Conservation (phyloP, 768 basidiomycete species). For the Phanerochaete sordida region DNA sequence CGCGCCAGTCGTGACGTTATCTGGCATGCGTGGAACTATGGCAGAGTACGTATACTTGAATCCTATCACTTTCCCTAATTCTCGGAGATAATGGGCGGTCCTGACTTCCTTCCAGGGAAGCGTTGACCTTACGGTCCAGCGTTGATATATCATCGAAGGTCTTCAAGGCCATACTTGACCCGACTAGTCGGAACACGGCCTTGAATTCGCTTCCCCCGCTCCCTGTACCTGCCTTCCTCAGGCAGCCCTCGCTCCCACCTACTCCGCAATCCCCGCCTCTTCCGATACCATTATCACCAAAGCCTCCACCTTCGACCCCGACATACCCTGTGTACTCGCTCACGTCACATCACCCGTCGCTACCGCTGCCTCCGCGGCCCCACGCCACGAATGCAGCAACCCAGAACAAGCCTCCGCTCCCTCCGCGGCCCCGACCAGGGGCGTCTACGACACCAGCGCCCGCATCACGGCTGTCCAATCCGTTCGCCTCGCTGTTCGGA, state of each 20-base stretch:
- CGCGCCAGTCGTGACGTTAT: constrained; percentile 68
- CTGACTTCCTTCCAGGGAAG: constrained; percentile 23
- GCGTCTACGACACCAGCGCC: constrained; percentile 10
- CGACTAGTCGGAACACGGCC: constrained; percentile 32
- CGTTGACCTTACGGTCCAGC: constrained; percentile 42
- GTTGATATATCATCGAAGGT: constrained; percentile 37
- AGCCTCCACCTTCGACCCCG: constrained; percentile 4
- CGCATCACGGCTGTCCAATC: constrained; percentile 56
- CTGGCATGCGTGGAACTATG: constrained; percentile 75
- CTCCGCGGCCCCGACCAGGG: constrained; percentile 29
- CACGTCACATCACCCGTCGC: constrained; percentile 19
- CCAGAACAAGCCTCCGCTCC: constrained; percentile 45
- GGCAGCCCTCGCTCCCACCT: constrained; percentile 24
- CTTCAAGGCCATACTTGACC: constrained; percentile 36
- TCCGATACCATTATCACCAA: constrained; percentile 5
- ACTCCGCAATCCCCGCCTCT: constrained; percentile 11
- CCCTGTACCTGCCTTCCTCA: constrained; percentile 25
- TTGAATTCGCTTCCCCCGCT: constrained; percentile 53
- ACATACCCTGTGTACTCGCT: constrained; percentile 21
- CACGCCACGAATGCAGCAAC: constrained; percentile 23
- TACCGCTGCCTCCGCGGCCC: constrained; percentile 29
- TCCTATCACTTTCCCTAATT: neutral
- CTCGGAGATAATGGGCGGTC: neutral
- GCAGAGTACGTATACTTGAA: constrained; percentile 43
- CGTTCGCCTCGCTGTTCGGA: constrained; percentile 82